These are phyloP conservation scores for Ophiobolus disseminans DNA, from an alignment of 2,329 filamentous ascomycete genomes.

Conservation along the genomic window DNA sequence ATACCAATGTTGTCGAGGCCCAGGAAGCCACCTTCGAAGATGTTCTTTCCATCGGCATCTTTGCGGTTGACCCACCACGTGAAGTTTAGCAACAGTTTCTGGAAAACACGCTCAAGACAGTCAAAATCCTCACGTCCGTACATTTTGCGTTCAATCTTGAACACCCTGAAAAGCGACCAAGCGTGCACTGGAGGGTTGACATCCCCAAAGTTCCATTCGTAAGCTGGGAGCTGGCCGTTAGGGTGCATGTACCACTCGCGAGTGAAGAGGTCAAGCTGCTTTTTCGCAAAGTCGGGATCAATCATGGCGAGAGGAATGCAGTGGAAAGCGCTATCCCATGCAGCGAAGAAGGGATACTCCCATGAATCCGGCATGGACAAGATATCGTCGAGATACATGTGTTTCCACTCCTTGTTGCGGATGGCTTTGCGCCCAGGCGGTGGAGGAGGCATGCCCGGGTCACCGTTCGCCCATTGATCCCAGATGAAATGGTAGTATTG, in stretches of 20 bases:
- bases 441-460: conserved; percentile 86
- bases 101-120: conserved; percentile 94
- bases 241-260: conserved; percentile 99
- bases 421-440: conserved; percentile 79
- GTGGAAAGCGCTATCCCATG: conserved; percentile 97
- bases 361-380: conserved; percentile 98
- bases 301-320: conserved; percentile 97
- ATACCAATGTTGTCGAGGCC: conserved; percentile 96
- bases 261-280: conserved; percentile 94
- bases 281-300: conserved; percentile 96
- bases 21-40: conserved; percentile 95
- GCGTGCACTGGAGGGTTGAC: conserved; percentile 97
- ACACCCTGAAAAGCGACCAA: conserved; percentile 92
- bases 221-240: conserved; percentile 91
- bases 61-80: conserved; percentile 99
- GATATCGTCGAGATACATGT: conserved; percentile 93
- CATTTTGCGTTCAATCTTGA: conserved; percentile 98
- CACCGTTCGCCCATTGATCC: conserved; percentile 97
- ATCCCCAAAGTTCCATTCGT: conserved; percentile 97
- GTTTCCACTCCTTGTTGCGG: conserved; percentile 89
- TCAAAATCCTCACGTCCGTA: conserved; percentile 94
- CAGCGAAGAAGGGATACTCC: conserved; percentile 98
- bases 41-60: conserved; percentile 91
- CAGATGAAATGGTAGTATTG: conserved; percentile 97
- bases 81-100: conserved; percentile 94